These are phyloP conservation scores for Fagopyrum tataricum DNA, from an alignment of 148 eudicot species.

Conservation along the genomic window DNA sequence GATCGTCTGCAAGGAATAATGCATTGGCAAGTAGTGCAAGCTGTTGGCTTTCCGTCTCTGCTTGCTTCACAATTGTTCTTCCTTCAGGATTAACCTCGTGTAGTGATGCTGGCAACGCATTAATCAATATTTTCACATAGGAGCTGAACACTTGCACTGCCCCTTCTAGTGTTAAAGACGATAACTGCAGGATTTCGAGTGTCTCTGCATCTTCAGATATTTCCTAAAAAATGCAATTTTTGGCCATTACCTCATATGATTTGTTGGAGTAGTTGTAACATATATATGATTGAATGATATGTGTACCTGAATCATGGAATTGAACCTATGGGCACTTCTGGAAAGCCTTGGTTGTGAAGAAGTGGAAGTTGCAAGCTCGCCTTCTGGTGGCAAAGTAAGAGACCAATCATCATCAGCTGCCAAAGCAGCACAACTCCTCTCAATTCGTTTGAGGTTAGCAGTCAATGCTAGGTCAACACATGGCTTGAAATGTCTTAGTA, in stretches of 20 bases:
- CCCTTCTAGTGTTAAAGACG: constrained; percentile 60
- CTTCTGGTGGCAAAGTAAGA: constrained; percentile 43
- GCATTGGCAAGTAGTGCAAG: constrained; percentile 72
- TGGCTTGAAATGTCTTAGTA: constrained; percentile 63
- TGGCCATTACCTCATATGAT: neutral
- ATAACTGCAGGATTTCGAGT: constrained; percentile 52
- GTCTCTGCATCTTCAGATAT: constrained; percentile 70
- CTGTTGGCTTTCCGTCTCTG: constrained; percentile 79
- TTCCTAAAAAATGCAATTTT: constrained; percentile 28
- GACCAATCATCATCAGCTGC: constrained; percentile 90
- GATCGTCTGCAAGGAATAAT: constrained; percentile 64
- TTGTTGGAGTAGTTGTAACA: neutral
- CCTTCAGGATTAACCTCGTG: constrained; percentile 67
- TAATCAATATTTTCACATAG: constrained; percentile 51
- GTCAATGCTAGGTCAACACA: constrained; percentile 57
- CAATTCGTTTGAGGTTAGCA: constrained; percentile 63
- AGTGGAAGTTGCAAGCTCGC: constrained; percentile 25
- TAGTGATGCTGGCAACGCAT: constrained; percentile 65
- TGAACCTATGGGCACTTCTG: constrained; percentile 73
- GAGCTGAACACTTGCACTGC: constrained; percentile 54
- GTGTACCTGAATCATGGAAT: constrained; percentile 77
- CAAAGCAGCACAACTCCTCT: constrained; percentile 60
- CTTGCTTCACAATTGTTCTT: constrained; percentile 53
- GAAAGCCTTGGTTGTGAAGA: constrained; percentile 60
- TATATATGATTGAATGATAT: neutral